Evolutionary conservation across 2,329 filamentous ascomycete genomes (phyloP), one percentile per base, ranked within the genome.

Genomic region (Fusarium algeriense): DNA sequence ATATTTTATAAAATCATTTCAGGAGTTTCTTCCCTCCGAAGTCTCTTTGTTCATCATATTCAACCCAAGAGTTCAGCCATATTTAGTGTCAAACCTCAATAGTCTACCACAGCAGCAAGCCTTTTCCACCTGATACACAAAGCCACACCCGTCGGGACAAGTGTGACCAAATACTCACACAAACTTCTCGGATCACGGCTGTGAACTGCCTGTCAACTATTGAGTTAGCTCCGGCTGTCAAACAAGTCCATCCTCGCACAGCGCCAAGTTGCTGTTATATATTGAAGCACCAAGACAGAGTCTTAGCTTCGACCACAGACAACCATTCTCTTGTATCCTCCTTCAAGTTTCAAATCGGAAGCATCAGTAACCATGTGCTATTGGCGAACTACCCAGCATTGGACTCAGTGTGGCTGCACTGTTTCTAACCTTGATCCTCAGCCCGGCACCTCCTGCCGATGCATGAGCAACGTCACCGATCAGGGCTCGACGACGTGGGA

Each of bases 321-420:
- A 43, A 2, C 15, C 41, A 41, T 15, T 37, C 15, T 44, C 46
- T 35, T 45, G 17, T 41, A 20, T 23, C 23, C 38, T 23, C 32
- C 14, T 56, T 19, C 43, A 41, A 44, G 48, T 28, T 34, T 30
- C 23, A 34, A 52, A 41, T 32, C 8, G 20, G 37, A 62, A 57
- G 15, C 9, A 43, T 41, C 28, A 40, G 32, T 44, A 71, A 80
- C 19, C 62, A 81, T 81, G 80, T 81, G 80, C 69, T 56, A 75
- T 69, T 81, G 80, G 79, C 70, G 73, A 34, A 76, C 75, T 23
- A 78, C 76, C 43, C 73, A 81, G 64, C 52, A 59, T 67, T 81
- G 77, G 78, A 75, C 76, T 44, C 48, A 53, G 50, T 81, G 80
- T 64, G 79, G 79, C 54, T 81, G 80, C 76, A 71, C 67, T 34